phyloP scores from a whole-genome alignment of 2,329 filamentous ascomycete genomes.

The Apiospora kogelbergensis region DNA sequence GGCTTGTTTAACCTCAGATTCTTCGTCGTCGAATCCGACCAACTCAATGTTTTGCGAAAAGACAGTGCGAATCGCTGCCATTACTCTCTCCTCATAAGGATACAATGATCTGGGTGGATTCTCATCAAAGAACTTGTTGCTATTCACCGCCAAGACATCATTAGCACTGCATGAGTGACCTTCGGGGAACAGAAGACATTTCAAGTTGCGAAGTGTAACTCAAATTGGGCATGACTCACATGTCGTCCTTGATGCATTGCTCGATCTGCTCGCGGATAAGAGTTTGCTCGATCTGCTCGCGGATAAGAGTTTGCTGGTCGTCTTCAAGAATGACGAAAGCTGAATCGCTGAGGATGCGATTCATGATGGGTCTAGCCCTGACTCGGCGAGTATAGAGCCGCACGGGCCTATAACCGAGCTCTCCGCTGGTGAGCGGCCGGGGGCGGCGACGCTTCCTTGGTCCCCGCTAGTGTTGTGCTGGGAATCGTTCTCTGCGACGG shows the following conservation, averaged over 20 bases:
- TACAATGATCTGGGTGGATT: background rate
- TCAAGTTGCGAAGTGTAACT: too few species aligned
- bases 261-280: background rate
- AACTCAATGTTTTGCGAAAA: background rate
- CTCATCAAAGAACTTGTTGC: background rate
- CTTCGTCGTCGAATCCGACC: too few species aligned
- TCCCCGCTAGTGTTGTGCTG: background rate
- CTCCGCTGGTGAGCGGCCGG: background rate
- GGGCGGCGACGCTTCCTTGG: too few species aligned
- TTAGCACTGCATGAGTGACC: background rate
- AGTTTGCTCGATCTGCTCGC: background rate
- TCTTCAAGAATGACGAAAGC: background rate
- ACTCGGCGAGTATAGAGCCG: background rate
- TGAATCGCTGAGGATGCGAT: background rate
- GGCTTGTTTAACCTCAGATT: too few species aligned
- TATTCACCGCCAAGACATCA: background rate
- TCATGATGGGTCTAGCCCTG: background rate
- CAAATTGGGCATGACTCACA: background rate
- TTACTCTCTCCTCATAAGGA: background rate
- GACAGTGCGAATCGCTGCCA: background rate
- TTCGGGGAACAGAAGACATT: too few species aligned
- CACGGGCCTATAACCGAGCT: background rate
- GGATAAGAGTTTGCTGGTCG: background rate
- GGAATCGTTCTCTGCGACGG: too few species aligned
- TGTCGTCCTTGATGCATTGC: background rate